Evolutionary conservation across 371 early-diverging fungal species (phyloP).

Genomic region (Syncephalis fuscata): DNA sequence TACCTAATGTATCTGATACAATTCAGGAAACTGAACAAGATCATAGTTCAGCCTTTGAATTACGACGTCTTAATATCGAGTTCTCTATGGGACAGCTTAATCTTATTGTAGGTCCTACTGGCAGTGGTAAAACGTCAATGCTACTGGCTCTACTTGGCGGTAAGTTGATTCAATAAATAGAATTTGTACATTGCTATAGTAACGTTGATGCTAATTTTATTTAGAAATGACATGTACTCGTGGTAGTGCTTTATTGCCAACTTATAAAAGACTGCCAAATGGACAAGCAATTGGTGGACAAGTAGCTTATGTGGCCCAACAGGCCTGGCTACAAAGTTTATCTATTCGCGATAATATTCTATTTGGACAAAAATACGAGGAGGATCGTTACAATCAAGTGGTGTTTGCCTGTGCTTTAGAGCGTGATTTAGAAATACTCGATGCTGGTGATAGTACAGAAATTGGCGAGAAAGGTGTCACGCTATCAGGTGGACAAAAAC

Average conservation of each 20-base stretch:
- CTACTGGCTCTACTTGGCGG: conserved; percentile 48
- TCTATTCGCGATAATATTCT: conserved; percentile 72
- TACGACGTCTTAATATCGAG: conserved; percentile 20
- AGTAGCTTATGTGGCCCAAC: conserved; percentile 64
- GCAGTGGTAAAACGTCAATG: conserved; percentile 47
- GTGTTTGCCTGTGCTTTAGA: conserved; percentile 41
- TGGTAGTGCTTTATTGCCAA: no score
- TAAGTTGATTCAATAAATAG: background rate
- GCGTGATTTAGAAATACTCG: conserved; percentile 61
- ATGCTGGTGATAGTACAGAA: conserved; percentile 80
- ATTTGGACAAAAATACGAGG: conserved; percentile 55
- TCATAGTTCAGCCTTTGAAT: no score
- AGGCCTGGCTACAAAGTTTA: conserved; percentile 77
- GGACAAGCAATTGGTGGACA: conserved; percentile 16
- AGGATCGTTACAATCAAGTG: conserved; percentile 41
- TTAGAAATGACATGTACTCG: background rate
- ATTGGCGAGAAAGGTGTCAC: conserved; percentile 80
- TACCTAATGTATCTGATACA: no score
- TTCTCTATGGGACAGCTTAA: conserved; percentile 41
- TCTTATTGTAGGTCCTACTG: conserved; percentile 38
- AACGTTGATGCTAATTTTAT: conserved; percentile 6
- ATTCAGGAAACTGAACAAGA: no score
- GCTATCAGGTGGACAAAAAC: conserved; percentile 60
- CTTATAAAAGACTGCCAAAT: conserved; percentile 16
- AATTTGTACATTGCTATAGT: no score